Evolutionary conservation across 192 early-diverging fungal genomes (phyloP), one percentile per base, ranked within the genome.

Genomic region (Backusella luteola): DNA sequence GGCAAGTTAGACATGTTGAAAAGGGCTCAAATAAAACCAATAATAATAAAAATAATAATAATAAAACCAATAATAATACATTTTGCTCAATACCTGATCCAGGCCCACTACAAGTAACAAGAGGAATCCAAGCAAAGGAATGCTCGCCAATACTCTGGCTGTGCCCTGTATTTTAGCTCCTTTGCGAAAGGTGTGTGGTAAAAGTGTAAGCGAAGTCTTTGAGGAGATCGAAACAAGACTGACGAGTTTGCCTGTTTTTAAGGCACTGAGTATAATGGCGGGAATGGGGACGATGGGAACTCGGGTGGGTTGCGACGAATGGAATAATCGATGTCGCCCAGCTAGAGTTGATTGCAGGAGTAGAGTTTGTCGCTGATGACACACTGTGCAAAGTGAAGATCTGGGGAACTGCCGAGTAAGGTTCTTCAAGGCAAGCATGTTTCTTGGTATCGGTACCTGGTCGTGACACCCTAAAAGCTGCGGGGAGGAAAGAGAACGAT

Each of bases 231-330:
- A 80, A 1, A 84, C 76, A 6, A 84, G 29, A 56, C 78, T 80
- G 14, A 80, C 72, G 6, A 84, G 38, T 19, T 80, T 84, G 23
- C 82, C 82, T 8, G 82, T 75, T 34, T 84, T 84, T 1, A 84
- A 29, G 0, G 80, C 35, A 32, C 52, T 42, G 2, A 80, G 46
- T 44, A 84, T 21, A 39, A 72, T 71, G n/a, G 73, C 73, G 17
- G 82, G 82, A 39, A 84, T 36, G 32, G 82, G 82, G 1, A 84
- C 44, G 41, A 84, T 71, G n/a, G 82, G 82, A 7, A 52, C 68
- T 23, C 32, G 73, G 2, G 41, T 66, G n/a, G 69, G 34, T 15
- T 41, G 63, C 11, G 73, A 69, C 9, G 82, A 63, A 75, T 83
- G 82, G 41, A 83, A 83, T 17, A 44, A 44, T 68, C 74, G 74